phyloP scores from a whole-genome alignment of 2,329 filamentous ascomycete genomes.

The Ascochyta pisi region DNA sequence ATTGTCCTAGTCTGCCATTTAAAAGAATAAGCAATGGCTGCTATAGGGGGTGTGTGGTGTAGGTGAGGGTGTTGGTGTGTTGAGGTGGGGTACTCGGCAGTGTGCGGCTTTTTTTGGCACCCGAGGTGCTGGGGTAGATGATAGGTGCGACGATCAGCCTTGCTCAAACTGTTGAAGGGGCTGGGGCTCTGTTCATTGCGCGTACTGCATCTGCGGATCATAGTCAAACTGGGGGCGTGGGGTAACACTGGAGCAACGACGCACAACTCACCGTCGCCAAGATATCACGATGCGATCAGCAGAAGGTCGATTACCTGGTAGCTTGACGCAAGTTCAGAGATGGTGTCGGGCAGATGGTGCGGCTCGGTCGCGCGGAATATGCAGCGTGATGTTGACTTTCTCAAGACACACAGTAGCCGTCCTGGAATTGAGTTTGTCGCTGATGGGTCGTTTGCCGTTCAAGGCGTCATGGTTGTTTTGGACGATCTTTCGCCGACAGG shows the following conservation, averaged over 20 bases:
- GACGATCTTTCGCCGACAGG: not conserved
- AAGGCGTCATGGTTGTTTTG: conserved; percentile 4
- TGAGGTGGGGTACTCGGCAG: too few species aligned
- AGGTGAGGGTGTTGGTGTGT: too few species aligned
- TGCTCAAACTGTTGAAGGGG: conserved; percentile 3
- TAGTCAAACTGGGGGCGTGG: conserved; percentile 7
- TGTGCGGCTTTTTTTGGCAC: too few species aligned
- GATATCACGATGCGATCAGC: not conserved
- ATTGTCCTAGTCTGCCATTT: too few species aligned
- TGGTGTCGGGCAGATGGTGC: conserved; percentile 1
- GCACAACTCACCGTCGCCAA: conserved; percentile 3
- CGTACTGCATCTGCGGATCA: conserved; percentile 13
- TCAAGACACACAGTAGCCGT: not conserved
- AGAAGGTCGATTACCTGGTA: not conserved
- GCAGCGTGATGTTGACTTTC: not conserved
- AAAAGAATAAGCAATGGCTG: too few species aligned
- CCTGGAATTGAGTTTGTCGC: not conserved
- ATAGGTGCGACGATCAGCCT: conserved; percentile 12
- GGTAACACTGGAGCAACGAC: conserved; percentile 9
- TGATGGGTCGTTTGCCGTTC: not conserved
- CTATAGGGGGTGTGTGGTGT: too few species aligned
- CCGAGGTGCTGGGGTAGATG: not conserved
- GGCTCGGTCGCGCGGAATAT: not conserved
- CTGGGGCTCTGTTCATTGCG: conserved; percentile 9
- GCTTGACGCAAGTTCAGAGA: not conserved